These are phyloP conservation scores for grape (Vitis vinifera) DNA, from an alignment of 164 flowering plant genomes.

Conservation along the genomic window ASM3070453v1 NC_081822.1:1204501-1205000, in stretches of 20 bases:
- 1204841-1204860: conserved; percentile 4
- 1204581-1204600: neutral
- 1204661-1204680: conserved; percentile 47
- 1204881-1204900: conserved; percentile 67
- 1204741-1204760: conserved; percentile 17
- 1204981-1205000: conserved; percentile 75
- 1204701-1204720: conserved; percentile 42
- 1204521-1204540: too few species aligned
- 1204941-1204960: conserved; percentile 81
- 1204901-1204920: conserved; percentile 92
- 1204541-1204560: too few species aligned
- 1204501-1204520: too few species aligned
- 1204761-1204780: conserved; percentile 31
- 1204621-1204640: too few species aligned
- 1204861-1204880: conserved; percentile 19
- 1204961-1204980: conserved; percentile 48
- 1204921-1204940: conserved; percentile 91
- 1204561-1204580: too few species aligned
- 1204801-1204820: neutral
- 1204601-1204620: neutral
- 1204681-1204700: conserved; percentile 36
- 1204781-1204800: conserved; percentile 22
- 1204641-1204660: conserved; percentile 38
- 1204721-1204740: conserved; percentile 23
- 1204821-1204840: neutral